A percentile compares a stretch with the other conserved stretches of the same genome.
phyloP scores from a whole-genome alignment of 768 basidiomycete species.

The Galerina sulciceps region DNA sequence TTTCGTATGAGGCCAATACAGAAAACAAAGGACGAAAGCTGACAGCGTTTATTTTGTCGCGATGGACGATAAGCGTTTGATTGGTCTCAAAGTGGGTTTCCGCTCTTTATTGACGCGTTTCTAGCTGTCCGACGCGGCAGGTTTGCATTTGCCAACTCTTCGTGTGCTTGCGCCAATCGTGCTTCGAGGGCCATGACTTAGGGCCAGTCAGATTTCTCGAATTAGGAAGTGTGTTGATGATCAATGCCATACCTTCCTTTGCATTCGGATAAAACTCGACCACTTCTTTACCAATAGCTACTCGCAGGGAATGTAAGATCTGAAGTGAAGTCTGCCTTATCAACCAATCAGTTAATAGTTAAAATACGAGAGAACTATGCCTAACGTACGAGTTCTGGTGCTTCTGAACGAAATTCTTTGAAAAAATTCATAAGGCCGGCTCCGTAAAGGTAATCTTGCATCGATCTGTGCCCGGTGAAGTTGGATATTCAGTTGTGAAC shows the following conservation, averaged over 20 bases:
- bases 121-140: conserved; percentile 55
- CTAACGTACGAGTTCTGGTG: conserved; percentile 30
- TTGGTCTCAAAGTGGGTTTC: conserved; percentile 88
- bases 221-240: conserved; percentile 5
- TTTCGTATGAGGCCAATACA: conserved; percentile 85
- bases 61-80: conserved; percentile 76
- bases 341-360: conserved; percentile 27
- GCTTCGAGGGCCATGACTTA: conserved; percentile 97
- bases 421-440: conserved; percentile 69
- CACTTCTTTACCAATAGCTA: conserved; percentile 97
- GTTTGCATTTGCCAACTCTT: conserved; percentile 56
- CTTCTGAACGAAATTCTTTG: conserved; percentile 41
- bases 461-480: conserved; percentile 69
- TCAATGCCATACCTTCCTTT: conserved; percentile 80
- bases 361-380: conserved; percentile 1
- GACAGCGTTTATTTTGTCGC: conserved; percentile 74
- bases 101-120: conserved; percentile 86
- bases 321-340: conserved; percentile 64
- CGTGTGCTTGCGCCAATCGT: conserved; percentile 78
- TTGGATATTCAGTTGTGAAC: conserved; percentile 15
- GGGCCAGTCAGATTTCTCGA: conserved; percentile 4
- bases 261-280: conserved; percentile 93
- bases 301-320: conserved; percentile 88
- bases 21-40: conserved; percentile 89
- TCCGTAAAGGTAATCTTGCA: conserved; percentile 76